phyloP scores from a whole-genome alignment of 192 early-diverging fungal genomes.

The Gamsiella multidivaricata region DNA sequence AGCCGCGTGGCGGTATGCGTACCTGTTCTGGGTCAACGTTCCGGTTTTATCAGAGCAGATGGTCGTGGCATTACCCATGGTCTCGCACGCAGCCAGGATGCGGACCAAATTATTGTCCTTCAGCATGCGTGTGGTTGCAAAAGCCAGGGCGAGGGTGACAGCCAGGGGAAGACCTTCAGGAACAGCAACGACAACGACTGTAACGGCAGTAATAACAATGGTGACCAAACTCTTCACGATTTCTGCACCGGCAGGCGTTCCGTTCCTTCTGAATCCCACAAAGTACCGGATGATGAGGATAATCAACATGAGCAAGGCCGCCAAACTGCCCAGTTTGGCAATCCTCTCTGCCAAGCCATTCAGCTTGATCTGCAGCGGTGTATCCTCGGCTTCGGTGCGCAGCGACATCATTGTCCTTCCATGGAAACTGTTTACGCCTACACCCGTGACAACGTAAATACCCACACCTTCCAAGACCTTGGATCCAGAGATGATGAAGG shows the following conservation, averaged over 20 bases:
- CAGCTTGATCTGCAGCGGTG: slow-evolving; percentile 94
- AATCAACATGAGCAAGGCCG: slow-evolving; percentile 88
- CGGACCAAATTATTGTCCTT: slow-evolving; percentile 98
- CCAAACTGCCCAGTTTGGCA: slow-evolving; percentile 90
- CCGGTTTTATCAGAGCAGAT: slow-evolving; percentile 99
- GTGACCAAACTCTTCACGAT: slow-evolving; percentile 75
- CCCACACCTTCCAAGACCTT: slow-evolving; percentile 93
- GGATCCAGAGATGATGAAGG: slow-evolving; percentile 94
- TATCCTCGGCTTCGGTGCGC: slow-evolving; percentile 85
- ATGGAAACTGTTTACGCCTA: slow-evolving; percentile 89
- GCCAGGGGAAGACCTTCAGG: slow-evolving; percentile 98
- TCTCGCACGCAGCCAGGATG: slow-evolving; percentile 96
- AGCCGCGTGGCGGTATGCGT: not conserved
- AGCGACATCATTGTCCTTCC: slow-evolving; percentile 91
- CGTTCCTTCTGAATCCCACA: slow-evolving; percentile 60
- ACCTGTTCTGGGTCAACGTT: slow-evolving; percentile 94
- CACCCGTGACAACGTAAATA: slow-evolving; percentile 83
- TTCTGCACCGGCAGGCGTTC: slow-evolving; percentile 55
- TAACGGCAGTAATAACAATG: slow-evolving; percentile 92
- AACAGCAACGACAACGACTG: slow-evolving; percentile 96
- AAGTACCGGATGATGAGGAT: slow-evolving; percentile 90
- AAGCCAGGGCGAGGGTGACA: slow-evolving; percentile 94
- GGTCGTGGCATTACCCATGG: slow-evolving; percentile 98
- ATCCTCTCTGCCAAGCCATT: slow-evolving; percentile 90
- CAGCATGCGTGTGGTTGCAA: slow-evolving; percentile 94